Evolutionary conservation across 164 flowering plant genomes (phyloP).

Genomic region (Dillenia suffruticosa): DNA sequence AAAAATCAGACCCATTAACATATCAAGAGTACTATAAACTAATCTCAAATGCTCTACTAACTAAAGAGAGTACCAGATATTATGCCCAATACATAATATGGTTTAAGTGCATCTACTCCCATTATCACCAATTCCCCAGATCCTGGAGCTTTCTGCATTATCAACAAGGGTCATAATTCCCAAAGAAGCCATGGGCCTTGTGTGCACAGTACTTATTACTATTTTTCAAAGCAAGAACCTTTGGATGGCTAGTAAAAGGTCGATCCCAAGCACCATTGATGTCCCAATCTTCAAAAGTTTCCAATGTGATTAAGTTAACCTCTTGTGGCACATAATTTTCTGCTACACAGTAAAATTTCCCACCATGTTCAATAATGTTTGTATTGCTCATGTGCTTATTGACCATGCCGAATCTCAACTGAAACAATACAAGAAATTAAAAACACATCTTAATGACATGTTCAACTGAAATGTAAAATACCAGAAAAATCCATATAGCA

Average conservation of each 20-base stretch:
- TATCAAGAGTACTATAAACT: too few relatives aligned
- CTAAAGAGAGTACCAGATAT: constrained; percentile 45
- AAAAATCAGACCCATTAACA: background rate
- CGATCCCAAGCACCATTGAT: constrained; percentile 45
- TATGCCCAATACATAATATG: constrained; percentile 49
- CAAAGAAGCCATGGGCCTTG: background rate
- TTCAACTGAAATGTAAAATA: background rate
- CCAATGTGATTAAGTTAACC: constrained; percentile 37
- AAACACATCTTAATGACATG: background rate
- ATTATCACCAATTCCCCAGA: constrained; percentile 62
- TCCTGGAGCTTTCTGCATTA: constrained; percentile 52
- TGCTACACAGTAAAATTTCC: constrained; percentile 42
- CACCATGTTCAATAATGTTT: constrained; percentile 52
- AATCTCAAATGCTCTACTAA: too few relatives aligned
- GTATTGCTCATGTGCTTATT: constrained; percentile 54
- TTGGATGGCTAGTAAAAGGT: constrained; percentile 64
- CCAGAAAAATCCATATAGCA: background rate
- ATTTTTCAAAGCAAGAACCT: constrained; percentile 25
- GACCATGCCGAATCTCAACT: constrained; percentile 52
- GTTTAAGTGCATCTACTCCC: constrained; percentile 44
- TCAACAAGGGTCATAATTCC: background rate
- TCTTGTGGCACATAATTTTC: constrained; percentile 62
- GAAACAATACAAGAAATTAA: constrained; percentile 5
- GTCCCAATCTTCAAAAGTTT: constrained; percentile 40
- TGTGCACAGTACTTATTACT: background rate